phyloP scores from a whole-genome alignment of 2,329 filamentous ascomycete genomes.

The Microascus cirrosus region DNA sequence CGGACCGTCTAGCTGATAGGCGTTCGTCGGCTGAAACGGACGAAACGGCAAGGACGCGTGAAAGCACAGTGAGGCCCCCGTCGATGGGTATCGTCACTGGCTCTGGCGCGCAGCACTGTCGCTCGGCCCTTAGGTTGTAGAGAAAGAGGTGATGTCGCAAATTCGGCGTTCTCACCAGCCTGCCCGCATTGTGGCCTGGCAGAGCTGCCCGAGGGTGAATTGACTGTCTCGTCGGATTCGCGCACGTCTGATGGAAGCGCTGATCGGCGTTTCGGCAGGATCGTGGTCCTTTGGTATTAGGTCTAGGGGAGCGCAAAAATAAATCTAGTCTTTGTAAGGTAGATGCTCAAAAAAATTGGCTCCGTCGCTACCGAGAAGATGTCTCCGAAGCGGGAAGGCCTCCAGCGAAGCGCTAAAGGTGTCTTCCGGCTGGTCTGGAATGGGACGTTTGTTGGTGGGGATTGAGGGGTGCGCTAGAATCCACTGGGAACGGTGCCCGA shows the following conservation, averaged over 20 bases:
- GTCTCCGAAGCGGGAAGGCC: not conserved
- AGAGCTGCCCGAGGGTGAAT: not conserved
- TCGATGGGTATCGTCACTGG: not conserved
- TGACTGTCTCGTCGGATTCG: not conserved
- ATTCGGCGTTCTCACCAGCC: not conserved
- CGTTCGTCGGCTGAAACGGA: too few relatives aligned
- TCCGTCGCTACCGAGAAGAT: not conserved
- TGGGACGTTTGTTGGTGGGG: not conserved
- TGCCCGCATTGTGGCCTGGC: not conserved
- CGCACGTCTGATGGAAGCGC: not conserved
- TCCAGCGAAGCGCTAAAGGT: not conserved
- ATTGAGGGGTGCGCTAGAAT: not conserved
- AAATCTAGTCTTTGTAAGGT: not conserved
- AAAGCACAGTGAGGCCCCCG: not conserved
- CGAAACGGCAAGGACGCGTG: not conserved
- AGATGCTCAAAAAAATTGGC: not conserved
- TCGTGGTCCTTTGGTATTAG: not conserved
- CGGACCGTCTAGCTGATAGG: too few relatives aligned
- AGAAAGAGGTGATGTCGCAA: not conserved
- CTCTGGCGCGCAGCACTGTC: not conserved
- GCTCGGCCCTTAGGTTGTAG: not conserved
- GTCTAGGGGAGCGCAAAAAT: not conserved
- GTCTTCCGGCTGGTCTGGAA: not conserved
- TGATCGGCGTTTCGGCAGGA: conserved; percentile 5
- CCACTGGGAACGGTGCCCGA: not conserved